Percentiles rank a stretch among this genome's conserved stretches.
Evolutionary conservation across 2,329 filamentous ascomycete species (phyloP).

Genomic region (Trichoderma semiorbis): DNA sequence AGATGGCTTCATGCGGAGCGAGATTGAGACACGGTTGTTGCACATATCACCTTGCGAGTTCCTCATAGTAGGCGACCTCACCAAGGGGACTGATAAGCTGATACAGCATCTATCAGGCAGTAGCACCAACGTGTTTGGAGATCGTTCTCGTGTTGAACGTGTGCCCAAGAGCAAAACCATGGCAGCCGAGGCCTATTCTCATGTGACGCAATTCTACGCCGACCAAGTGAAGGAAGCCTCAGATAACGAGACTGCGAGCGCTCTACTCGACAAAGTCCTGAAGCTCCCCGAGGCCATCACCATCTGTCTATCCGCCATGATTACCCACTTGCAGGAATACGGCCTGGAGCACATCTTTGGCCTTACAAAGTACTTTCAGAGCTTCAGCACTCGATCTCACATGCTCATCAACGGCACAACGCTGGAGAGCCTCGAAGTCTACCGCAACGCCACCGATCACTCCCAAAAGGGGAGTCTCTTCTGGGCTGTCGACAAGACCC

Average conservation of each 20-base stretch:
- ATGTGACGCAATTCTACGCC: slow-evolving; percentile 91
- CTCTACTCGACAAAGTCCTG: slow-evolving; percentile 80
- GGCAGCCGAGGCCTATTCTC: slow-evolving; percentile 78
- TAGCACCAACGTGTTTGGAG: slow-evolving; percentile 88
- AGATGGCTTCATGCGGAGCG: slow-evolving; percentile 94
- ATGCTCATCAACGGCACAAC: slow-evolving; percentile 97
- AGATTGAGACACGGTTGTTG: slow-evolving; percentile 90
- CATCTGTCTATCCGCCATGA: slow-evolving; percentile 94
- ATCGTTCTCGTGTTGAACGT: slow-evolving; percentile 81
- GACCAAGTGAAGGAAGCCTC: slow-evolving; percentile 68
- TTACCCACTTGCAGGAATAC: slow-evolving; percentile 86
- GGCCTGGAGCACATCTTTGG: slow-evolving; percentile 94
- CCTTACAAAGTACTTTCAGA: slow-evolving; percentile 93
- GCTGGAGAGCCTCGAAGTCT: slow-evolving; percentile 88
- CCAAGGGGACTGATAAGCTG: slow-evolving; percentile 87
- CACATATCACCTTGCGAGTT: slow-evolving; percentile 97
- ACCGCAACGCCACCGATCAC: slow-evolving; percentile 89
- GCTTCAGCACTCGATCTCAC: slow-evolving; percentile 88
- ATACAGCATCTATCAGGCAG: slow-evolving; percentile 85
- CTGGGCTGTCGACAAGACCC: slow-evolving; percentile 91
- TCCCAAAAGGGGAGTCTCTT: slow-evolving; percentile 83
- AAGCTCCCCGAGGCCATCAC: slow-evolving; percentile 81
- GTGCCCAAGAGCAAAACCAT: slow-evolving; percentile 74
- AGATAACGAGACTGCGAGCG: slow-evolving; percentile 54
- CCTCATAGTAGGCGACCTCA: slow-evolving; percentile 84